Percentiles rank a stretch among this genome's conserved stretches.
These are phyloP conservation scores for Leptoxyphium fumago DNA, from an alignment of 2,329 filamentous ascomycete genomes.

Conservation along the genomic window DNA sequence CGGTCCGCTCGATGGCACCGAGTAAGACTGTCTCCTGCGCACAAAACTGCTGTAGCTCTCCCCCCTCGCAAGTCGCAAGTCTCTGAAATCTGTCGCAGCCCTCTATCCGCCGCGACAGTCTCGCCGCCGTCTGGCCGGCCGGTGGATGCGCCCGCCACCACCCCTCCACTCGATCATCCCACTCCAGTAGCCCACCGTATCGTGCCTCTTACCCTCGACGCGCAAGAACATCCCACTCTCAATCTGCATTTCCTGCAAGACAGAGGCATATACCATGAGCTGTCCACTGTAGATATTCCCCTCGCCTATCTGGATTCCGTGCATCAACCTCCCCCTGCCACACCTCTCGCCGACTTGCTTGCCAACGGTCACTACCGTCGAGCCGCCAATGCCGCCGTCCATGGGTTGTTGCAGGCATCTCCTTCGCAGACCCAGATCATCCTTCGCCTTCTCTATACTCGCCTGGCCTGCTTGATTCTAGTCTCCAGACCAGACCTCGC, in stretches of 20 bases:
- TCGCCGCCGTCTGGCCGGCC: too few species aligned
- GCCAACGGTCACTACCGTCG: conserved; percentile 61
- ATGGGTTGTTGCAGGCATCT: conserved; percentile 27
- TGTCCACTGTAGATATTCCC: conserved; percentile 48
- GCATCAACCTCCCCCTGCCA: conserved; percentile 46
- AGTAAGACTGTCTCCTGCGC: conserved; percentile 38
- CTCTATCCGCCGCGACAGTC: too few species aligned
- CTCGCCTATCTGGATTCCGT: conserved; percentile 54
- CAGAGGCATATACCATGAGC: conserved; percentile 68
- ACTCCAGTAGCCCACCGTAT: background rate
- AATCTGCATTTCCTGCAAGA: conserved; percentile 71
- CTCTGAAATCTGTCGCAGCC: background rate
- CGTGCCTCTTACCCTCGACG: too few species aligned
- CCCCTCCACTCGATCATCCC: background rate
- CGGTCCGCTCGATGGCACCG: conserved; percentile 61
- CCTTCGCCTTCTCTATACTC: conserved; percentile 64
- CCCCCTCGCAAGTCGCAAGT: background rate
- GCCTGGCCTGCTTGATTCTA: conserved; percentile 68
- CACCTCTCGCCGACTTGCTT: conserved; percentile 54
- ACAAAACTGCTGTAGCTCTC: too few species aligned
- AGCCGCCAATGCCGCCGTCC: conserved; percentile 27
- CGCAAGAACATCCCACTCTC: conserved; percentile 27
- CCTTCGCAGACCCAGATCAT: conserved; percentile 50
- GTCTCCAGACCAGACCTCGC: conserved; percentile 47
- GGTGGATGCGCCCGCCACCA: too few species aligned